phyloP scores from a whole-genome alignment of 176 grass and related monocot species.

The Eragrostis nindensis region DNA sequence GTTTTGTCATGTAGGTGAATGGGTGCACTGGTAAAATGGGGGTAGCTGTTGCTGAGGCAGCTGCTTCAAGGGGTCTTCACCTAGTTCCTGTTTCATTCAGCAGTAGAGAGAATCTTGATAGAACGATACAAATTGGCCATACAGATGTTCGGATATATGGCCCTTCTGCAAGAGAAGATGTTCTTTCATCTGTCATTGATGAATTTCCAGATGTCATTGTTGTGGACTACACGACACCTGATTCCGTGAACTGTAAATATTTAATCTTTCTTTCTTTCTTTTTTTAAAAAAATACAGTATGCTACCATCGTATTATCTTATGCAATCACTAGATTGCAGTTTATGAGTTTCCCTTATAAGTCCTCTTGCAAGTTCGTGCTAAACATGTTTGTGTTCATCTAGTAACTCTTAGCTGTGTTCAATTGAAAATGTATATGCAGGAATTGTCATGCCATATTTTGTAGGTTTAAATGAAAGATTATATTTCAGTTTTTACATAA shows the following conservation, averaged over 20 bases:
- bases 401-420: not conserved
- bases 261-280: conserved; percentile 19
- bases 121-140: conserved; percentile 56
- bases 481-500: conserved; percentile 1
- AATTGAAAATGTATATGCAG: conserved; percentile 3
- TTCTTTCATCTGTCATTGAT: conserved; percentile 69
- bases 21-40: conserved; percentile 93
- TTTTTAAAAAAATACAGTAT: not conserved
- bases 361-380: not conserved
- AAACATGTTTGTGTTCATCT: not conserved
- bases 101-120: conserved; percentile 61
- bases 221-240: conserved; percentile 83
- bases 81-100: conserved; percentile 88
- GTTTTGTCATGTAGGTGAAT: conserved; percentile 69
- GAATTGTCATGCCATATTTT: not conserved
- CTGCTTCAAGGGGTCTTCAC: conserved; percentile 65
- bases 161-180: conserved; percentile 65
- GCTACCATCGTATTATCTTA: not conserved
- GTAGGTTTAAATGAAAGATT: not conserved
- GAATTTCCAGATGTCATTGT: conserved; percentile 80
- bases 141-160: conserved; percentile 69
- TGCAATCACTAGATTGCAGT: not conserved
- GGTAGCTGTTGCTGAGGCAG: conserved; percentile 65
- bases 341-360: not conserved
- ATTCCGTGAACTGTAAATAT: conserved; percentile 81